Conservation (phyloP, 257 asterid species). For the Fraxinus cuspidata region DNA sequence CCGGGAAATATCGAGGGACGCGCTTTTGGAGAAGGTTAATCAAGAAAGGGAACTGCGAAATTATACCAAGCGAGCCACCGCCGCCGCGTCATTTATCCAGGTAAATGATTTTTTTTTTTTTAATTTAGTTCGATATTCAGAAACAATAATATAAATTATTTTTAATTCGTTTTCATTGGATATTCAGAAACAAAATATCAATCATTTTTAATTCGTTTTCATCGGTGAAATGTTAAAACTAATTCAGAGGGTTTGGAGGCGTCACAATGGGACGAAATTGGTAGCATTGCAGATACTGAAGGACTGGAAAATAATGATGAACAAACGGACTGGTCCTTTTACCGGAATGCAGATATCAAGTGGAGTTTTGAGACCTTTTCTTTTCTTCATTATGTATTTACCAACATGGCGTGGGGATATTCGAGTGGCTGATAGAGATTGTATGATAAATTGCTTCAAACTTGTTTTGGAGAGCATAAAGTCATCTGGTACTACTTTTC, state of each 20-base stretch:
- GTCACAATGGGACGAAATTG: constrained; percentile 48
- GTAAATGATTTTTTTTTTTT: constrained; percentile 24
- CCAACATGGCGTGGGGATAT: constrained; percentile 50
- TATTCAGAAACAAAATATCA: not conserved
- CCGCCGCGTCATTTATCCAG: constrained; percentile 76
- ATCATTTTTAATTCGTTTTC: not conserved
- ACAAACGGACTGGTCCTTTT: constrained; percentile 34
- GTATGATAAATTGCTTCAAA: constrained; percentile 70
- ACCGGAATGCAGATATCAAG: constrained; percentile 46
- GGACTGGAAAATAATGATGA: constrained; percentile 73
- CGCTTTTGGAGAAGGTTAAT: constrained; percentile 70
- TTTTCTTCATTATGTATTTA: constrained; percentile 62
- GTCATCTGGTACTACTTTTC: constrained; percentile 53
- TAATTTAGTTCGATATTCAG: constrained; percentile 11
- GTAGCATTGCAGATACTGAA: constrained; percentile 61
- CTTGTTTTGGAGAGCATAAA: constrained; percentile 63
- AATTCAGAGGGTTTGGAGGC: constrained; percentile 85
- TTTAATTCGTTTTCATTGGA: not conserved
- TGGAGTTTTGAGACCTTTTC: constrained; percentile 73
- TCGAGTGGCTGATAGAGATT: constrained; percentile 57
- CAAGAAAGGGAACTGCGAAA: constrained; percentile 82
- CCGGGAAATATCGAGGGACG: constrained; percentile 81
- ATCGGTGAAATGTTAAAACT: constrained; percentile 8
- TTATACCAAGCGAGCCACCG: constrained; percentile 65
- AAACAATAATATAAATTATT: not conserved